Evolutionary conservation across 768 basidiomycete genomes (phyloP), one percentile per base, ranked within the genome.

Genomic region (Tricholoma saponaceum): DNA sequence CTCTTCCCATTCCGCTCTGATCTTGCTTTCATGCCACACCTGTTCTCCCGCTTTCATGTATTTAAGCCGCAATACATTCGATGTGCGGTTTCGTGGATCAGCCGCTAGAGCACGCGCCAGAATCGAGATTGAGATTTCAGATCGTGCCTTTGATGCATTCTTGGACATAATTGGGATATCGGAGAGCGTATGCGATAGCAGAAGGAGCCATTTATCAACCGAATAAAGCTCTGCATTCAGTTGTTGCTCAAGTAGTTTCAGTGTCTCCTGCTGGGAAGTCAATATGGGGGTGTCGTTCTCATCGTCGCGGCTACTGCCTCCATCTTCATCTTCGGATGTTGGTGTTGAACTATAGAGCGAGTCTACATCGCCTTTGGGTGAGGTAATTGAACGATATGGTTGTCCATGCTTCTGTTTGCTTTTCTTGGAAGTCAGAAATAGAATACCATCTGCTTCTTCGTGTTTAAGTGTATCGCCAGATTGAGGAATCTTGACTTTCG

Each of bases 31-130:
- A 22, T 79, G 67, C 90, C 89, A 92, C 16, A 88, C 64, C 58
- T 89, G 83, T 70, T 90, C 88, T 16, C 89, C 89, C 1, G 87
- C 83, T 54, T 79, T 80, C 47, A 94, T 73, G 71, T 89, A 88
- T 55, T 77, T 79, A 28, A 90, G 65, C n/a, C 80, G 78, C 28
- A 94, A 72, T 4, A 66, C 44, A 39, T 73, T 74, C 3, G 86
- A 88, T 20, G 61, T 67, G 2, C 66, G 54, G 64, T 88, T 88
- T 26, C 67, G 66, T 8, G 81, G 74, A 60, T 87, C 78, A 0
- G 81, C 81, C 18, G 74, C 64, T 9, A 91, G 64, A 2, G 92
- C 90, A 43, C 87, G 86, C 0, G 76, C 68, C 28, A 92, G 75
- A 28, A 93, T 74, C 3, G 91, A 82, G 14, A 88, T 63, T 2